Evolutionary conservation across 768 basidiomycete genomes (phyloP).

Genomic region (Pleurotus platypus): DNA sequence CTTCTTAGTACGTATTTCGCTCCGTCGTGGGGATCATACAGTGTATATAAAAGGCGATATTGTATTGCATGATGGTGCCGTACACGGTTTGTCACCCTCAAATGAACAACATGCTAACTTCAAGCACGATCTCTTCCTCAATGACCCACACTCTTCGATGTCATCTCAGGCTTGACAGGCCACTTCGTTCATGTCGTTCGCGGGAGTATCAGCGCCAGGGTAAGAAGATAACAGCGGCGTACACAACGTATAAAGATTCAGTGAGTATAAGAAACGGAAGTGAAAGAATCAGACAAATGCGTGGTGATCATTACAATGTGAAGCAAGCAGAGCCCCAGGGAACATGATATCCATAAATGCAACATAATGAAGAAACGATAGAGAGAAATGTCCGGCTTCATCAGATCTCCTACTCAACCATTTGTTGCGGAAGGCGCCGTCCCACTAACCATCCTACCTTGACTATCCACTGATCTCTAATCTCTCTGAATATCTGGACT

Average conservation of each 20-base stretch:
- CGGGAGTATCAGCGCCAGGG: no score
- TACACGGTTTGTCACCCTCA: neutral
- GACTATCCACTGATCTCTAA: conserved; percentile 62
- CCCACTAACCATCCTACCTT: conserved; percentile 82
- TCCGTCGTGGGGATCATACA: neutral
- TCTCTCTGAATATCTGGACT: conserved; percentile 31
- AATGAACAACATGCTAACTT: no score
- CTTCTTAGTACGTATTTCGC: no score
- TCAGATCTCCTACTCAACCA: conserved; percentile 25
- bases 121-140: no score
- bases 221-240: no score
- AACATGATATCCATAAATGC: neutral
- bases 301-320: neutral
- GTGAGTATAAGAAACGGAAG: no score
- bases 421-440: conserved; percentile 29
- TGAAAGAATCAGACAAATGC: neutral
- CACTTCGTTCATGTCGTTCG: no score
- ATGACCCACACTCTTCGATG: no score
- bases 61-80: neutral
- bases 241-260: no score
- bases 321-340: conserved; percentile 1
- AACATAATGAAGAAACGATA: neutral
- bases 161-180: no score
- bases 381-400: neutral
- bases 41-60: neutral